Base-by-base conservation (phyloP, 192 early-diverging fungal genomes). In the Gigaspora rosea region DNA sequence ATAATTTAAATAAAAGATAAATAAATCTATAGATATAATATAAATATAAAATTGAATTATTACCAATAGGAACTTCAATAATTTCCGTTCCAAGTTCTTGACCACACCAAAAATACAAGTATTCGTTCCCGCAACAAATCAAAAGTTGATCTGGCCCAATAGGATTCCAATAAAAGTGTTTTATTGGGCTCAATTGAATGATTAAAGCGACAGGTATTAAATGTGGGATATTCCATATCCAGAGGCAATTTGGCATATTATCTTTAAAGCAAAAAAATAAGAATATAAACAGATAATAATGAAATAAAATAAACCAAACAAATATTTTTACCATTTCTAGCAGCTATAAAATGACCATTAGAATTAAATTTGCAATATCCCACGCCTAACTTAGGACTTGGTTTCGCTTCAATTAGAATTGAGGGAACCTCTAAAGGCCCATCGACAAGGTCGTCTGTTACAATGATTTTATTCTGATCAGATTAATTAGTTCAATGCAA, bases 381-480 rank as follows among this genome's bases (percentile, higher is more conserved):
- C 8, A 96, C 85, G 16, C 94, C 94, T 3, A 90, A 78, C 75
- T 90, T 91, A 3, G 94, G 89, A 79, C 92, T 90, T 11, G 89
- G 86, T 64, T 93, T 91, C 36, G 90, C 90, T 32, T 95, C 94
- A 22, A 88, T 82, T 12, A 86, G 81, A 8, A 86, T 56, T 35
- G 80, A 77, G 0, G 84, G 87, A 48, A 95, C 50, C 18, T 84
- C 85, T 16, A 86, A 54, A 10, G 92, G 91, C 18, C 92, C 85
- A 20, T 85, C 78, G 4, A 82, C 49, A 16, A 87, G 80, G 22
- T 85, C 80, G 76, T 91, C 92, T 94, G 75, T 50, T 49, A 36
- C 36, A 54, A 48, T 50, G 15, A 20, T 65, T 41, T 69, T 22
- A 63, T 32, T 36, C 9, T 48, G 62, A 27, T 16, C 47, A 33